Percentiles rank a stretch among this genome's conserved stretches.
Evolutionary conservation across 2,329 filamentous ascomycete species (phyloP).

Genomic region (Pseudocercospora musae): DNA sequence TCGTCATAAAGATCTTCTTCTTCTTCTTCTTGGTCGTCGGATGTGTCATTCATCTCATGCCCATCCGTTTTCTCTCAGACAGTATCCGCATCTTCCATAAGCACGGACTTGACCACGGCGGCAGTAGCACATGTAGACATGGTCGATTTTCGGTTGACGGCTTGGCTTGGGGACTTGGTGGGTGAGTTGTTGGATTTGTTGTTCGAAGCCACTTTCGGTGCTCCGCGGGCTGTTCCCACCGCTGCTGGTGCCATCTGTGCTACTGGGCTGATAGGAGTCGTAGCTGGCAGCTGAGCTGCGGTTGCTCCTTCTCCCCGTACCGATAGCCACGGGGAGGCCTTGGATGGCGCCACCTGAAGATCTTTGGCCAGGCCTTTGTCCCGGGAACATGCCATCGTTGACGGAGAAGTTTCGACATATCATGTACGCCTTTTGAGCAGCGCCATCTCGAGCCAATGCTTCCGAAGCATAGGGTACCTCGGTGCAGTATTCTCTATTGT

Average conservation of each 20-base stretch:
- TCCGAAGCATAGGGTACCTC: conserved; percentile 81
- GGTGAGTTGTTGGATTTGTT: conserved; percentile 26
- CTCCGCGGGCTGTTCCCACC: conserved; percentile 55
- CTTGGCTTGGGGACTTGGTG: conserved; percentile 21
- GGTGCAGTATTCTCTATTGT: conserved; percentile 94
- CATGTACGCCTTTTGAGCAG: conserved; percentile 94
- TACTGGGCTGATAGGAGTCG: conserved; percentile 43
- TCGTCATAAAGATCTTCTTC: not conserved
- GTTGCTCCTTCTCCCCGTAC: conserved; percentile 54
- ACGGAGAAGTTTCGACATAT: conserved; percentile 97
- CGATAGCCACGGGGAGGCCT: conserved; percentile 62
- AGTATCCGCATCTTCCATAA: conserved; percentile 44
- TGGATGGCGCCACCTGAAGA: conserved; percentile 49
- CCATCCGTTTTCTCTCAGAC: conserved; percentile 44
- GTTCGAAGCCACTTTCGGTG: conserved; percentile 45
- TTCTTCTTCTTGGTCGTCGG: too few relatives aligned
- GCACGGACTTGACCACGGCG: conserved; percentile 37
- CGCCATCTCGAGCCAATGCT: conserved; percentile 81
- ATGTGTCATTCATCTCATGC: too few relatives aligned
- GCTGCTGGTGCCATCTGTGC: conserved; percentile 41
- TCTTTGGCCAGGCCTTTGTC: conserved; percentile 53
- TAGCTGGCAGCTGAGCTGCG: conserved; percentile 45
- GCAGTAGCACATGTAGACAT: conserved; percentile 32
- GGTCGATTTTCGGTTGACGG: conserved; percentile 7
- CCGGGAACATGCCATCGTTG: conserved; percentile 82